Conservation (phyloP, 179 eudicot species). For the Silene noctiflora region DNA sequence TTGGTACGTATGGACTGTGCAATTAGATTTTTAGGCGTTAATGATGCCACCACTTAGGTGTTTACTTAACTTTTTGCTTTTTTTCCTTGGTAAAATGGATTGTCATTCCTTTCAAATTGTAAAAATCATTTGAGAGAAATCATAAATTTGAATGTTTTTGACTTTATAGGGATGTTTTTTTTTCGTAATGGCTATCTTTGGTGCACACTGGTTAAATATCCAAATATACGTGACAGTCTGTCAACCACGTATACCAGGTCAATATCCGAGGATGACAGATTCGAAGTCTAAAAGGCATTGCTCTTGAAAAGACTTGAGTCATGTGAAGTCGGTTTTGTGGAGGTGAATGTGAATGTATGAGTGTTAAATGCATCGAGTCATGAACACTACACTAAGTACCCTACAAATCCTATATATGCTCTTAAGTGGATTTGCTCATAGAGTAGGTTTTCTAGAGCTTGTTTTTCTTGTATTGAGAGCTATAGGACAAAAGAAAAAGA, state of each 20-base stretch:
- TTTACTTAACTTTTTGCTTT: conserved; percentile 3
- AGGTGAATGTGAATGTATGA: conserved; percentile 15
- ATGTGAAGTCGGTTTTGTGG: conserved; percentile 4
- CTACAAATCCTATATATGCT: neutral
- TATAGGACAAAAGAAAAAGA: no score
- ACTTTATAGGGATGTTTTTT: no score
- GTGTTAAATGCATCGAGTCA: neutral
- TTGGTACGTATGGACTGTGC: conserved; percentile 8
- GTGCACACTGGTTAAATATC: no score
- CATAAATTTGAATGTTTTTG: conserved; percentile 12
- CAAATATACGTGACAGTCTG: no score
- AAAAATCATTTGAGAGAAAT: neutral
- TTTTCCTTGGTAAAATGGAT: conserved; percentile 10
- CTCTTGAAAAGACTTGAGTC: no score
- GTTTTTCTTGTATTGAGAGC: no score
- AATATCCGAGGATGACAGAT: no score
- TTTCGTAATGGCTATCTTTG: no score
- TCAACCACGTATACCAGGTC: no score
- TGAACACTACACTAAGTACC: neutral
- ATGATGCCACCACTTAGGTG: conserved; percentile 23
- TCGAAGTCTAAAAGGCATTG: no score
- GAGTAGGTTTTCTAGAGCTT: no score
- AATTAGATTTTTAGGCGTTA: conserved; percentile 16
- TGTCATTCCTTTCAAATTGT: conserved; percentile 18
- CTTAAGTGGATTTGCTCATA: no score